phyloP scores from a whole-genome alignment of 352 stramenopile genomes.

The Phytopythium vexans region DNA sequence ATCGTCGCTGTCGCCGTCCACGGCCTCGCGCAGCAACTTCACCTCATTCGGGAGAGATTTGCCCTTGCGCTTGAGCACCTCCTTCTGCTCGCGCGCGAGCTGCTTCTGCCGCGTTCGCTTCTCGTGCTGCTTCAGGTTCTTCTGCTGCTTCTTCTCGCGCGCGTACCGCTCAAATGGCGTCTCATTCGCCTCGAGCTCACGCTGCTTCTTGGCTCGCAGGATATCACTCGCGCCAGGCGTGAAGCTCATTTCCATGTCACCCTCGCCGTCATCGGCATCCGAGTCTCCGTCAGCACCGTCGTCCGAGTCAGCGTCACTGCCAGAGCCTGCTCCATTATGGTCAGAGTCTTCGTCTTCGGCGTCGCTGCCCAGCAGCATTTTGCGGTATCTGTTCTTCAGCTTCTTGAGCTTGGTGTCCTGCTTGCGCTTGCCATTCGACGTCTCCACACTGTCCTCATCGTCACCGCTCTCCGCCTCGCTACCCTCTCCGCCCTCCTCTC shows the following conservation, averaged over 20 bases:
- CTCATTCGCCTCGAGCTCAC: conserved; percentile 72
- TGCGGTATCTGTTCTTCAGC: conserved; percentile 77
- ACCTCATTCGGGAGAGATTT: conserved; percentile 34
- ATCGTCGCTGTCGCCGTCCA: conserved; percentile 34
- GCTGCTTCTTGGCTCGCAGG: conserved; percentile 71
- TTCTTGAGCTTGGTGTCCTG: conserved; percentile 72
- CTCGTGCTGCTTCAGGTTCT: conserved; percentile 82
- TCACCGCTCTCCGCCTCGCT: conserved; percentile 38
- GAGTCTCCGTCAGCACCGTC: conserved; percentile 12
- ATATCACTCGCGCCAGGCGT: conserved; percentile 64
- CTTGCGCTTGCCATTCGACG: conserved; percentile 23
- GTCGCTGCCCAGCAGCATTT: conserved; percentile 73
- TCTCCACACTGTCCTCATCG: conserved; percentile 22
- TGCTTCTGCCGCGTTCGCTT: conserved; percentile 67
- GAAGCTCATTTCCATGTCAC: conserved; percentile 87
- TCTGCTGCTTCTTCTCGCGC: conserved; percentile 84
- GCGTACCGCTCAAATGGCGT: conserved; percentile 83
- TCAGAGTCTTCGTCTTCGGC: conserved; percentile 58
- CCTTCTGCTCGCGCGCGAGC: conserved; percentile 57
- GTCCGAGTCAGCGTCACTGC: conserved; percentile 11
- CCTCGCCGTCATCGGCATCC: conserved; percentile 16
- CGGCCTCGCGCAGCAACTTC: conserved; percentile 55
- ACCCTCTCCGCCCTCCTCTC: conserved; percentile 46
- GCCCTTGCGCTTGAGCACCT: conserved; percentile 65
- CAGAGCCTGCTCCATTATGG: conserved; percentile 18